Conservation (phyloP, 257 asterid genomes). For the Solanum ossicruentum region DNA sequence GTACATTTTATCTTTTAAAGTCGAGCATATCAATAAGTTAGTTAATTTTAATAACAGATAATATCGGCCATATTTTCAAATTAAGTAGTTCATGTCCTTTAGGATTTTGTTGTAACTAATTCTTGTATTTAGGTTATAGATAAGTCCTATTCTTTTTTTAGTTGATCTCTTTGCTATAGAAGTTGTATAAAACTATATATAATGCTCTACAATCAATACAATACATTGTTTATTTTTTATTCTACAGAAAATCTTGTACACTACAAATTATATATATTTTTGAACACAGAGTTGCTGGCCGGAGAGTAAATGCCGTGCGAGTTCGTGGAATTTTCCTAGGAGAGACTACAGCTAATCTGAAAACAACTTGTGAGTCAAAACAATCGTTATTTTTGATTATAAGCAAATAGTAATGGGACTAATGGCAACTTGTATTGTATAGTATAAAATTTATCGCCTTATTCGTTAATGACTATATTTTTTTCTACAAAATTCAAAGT, state of each 20-base stretch:
- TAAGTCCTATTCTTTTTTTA: too few relatives aligned
- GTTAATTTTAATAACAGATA: background rate
- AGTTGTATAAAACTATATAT: too few relatives aligned
- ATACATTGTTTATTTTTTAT: too few relatives aligned
- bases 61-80: too few relatives aligned
- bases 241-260: too few relatives aligned
- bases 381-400: background rate
- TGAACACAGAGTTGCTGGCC: background rate
- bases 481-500: slow-evolving; percentile 3
- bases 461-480: background rate
- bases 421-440: background rate
- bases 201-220: too few relatives aligned
- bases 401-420: background rate
- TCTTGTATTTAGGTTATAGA: too few relatives aligned
- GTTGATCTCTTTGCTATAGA: too few relatives aligned
- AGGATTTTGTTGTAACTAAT: too few relatives aligned
- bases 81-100: too few relatives aligned
- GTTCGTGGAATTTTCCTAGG: background rate
- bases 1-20: background rate
- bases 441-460: background rate
- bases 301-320: background rate
- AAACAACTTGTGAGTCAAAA: background rate
- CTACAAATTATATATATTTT: too few relatives aligned
- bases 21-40: background rate
- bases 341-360: background rate